These are phyloP conservation scores for Chlorella sorokiniana DNA, from an alignment of 139 green algal species.

Conservation along the genomic window DNA sequence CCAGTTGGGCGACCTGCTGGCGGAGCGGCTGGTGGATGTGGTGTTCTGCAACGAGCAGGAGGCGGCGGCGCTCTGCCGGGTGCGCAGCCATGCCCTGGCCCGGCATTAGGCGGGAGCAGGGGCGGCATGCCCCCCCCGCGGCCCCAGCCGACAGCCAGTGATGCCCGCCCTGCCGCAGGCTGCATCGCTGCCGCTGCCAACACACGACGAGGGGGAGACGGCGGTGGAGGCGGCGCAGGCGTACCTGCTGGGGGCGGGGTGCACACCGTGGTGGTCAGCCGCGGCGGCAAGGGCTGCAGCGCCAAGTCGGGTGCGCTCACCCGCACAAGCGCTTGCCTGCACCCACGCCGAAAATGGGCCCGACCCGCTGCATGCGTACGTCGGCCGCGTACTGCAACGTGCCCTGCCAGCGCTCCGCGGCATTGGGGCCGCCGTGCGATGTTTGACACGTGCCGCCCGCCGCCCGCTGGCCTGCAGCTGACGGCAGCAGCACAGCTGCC, in stretches of 20 bases:
- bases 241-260: constrained; percentile 33
- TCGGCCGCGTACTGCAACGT: neutral
- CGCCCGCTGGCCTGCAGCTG: neutral
- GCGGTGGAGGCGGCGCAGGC: constrained; percentile 41
- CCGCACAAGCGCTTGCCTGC: neutral
- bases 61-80: constrained; percentile 55
- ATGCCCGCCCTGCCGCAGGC: neutral
- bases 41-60: constrained; percentile 90
- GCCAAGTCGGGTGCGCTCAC: neutral
- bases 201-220: constrained; percentile 4
- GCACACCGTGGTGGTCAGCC: constrained; percentile 62
- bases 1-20: constrained; percentile 47
- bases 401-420: neutral
- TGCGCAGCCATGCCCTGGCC: neutral
- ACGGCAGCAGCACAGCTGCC: neutral
- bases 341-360: neutral
- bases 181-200: constrained; percentile 1
- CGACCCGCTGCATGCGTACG: neutral
- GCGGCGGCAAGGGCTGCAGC: constrained; percentile 64
- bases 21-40: constrained; percentile 73
- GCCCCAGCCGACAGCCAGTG: neutral
- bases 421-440: too few species aligned
- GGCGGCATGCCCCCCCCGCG: too few species aligned
- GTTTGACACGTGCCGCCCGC: too few species aligned
- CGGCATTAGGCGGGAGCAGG: too few species aligned